Conservation (phyloP, 192 early-diverging fungal species). For the Coemansia sp. region DNA sequence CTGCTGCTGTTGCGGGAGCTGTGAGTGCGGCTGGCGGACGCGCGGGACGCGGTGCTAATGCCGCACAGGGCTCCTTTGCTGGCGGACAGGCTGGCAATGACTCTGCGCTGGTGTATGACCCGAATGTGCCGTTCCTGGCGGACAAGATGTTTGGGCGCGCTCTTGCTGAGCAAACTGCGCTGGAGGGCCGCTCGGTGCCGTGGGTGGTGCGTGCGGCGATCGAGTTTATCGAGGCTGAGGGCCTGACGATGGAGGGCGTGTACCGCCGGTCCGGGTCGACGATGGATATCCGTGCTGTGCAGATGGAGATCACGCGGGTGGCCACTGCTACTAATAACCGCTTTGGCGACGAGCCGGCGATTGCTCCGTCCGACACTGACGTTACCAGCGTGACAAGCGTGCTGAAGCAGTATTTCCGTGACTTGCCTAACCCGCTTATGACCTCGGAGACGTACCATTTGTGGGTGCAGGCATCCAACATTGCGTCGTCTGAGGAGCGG, state of each 20-base stretch:
- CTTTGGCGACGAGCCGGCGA: constrained; percentile 35
- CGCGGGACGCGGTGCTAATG: constrained; percentile 7
- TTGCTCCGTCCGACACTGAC: constrained; percentile 51
- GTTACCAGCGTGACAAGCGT: constrained; percentile 78
- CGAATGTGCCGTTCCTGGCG: constrained; percentile 29
- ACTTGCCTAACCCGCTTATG: constrained; percentile 71
- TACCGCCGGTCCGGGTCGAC: constrained; percentile 80
- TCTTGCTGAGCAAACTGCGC: constrained; percentile 56
- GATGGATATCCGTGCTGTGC: constrained; percentile 66
- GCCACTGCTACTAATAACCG: constrained; percentile 54
- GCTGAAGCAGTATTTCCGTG: constrained; percentile 78
- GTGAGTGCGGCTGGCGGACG: background rate
- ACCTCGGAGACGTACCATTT: constrained; percentile 67
- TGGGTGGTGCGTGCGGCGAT: constrained; percentile 69
- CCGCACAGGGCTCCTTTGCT: background rate
- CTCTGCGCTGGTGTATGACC: constrained; percentile 4
- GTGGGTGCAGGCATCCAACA: constrained; percentile 61
- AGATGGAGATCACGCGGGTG: constrained; percentile 62
- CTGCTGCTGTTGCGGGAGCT: constrained; percentile 1
- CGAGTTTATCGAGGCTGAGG: constrained; percentile 65
- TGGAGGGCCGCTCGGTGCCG: constrained; percentile 62
- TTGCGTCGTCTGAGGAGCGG: constrained; percentile 28
- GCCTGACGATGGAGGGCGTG: constrained; percentile 72
- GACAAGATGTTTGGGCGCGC: constrained; percentile 67
- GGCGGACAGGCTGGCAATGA: background rate